Evolutionary conservation across 129 eudicot species (phyloP).

Genomic region (Erigeron canadensis): DNA sequence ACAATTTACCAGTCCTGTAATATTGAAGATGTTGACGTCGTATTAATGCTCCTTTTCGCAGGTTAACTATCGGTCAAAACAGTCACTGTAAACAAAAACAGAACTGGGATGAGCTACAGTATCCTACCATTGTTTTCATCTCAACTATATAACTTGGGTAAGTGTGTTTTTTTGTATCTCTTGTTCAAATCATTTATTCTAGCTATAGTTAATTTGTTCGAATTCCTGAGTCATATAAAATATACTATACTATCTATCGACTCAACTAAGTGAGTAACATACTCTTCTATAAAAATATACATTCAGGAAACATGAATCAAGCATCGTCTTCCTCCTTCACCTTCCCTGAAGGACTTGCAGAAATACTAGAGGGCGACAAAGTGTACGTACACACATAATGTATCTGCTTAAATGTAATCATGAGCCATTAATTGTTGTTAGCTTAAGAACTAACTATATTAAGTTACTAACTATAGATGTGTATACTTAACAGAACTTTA

Average conservation of each 20-base stretch:
- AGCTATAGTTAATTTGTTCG: too few species aligned
- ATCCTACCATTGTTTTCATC: conserved; percentile 31
- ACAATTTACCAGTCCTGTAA: neutral
- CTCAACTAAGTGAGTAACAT: neutral
- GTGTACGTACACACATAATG: conserved; percentile 17
- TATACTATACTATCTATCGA: neutral
- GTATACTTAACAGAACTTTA: conserved; percentile 23
- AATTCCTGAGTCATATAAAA: too few species aligned
- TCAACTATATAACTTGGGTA: conserved; percentile 36
- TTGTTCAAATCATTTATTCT: too few species aligned
- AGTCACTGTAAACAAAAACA: neutral
- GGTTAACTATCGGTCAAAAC: conserved; percentile 5
- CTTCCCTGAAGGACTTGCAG: conserved; percentile 28
- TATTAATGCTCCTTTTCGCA: conserved; percentile 4
- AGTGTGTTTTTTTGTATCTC: neutral
- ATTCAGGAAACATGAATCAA: conserved; percentile 39
- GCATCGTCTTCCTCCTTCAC: conserved; percentile 32
- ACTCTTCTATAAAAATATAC: neutral
- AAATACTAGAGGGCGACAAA: conserved; percentile 22
- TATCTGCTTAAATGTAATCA: conserved; percentile 2
- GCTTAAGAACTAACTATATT: neutral
- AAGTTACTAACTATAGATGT: neutral
- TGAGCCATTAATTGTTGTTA: neutral
- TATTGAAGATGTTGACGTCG: neutral
- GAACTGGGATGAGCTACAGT: conserved; percentile 34